phyloP scores from a whole-genome alignment of 2,329 filamentous ascomycete species.

The Stagonosporopsis rhizophila region DNA sequence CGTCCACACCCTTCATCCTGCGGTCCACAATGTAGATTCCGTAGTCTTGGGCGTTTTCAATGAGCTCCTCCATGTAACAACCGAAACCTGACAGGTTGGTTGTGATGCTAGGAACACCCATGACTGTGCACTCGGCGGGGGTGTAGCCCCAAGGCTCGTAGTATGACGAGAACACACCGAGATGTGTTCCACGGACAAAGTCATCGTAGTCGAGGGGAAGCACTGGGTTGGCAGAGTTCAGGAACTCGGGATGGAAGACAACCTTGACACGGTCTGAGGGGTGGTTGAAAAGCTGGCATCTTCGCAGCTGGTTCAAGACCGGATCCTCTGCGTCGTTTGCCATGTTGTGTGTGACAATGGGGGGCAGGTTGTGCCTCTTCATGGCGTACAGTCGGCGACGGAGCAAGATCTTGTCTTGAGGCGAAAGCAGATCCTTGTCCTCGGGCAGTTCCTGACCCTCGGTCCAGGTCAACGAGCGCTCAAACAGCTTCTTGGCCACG shows the following conservation, averaged over 20 bases:
- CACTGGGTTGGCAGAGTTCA: conserved; percentile 94
- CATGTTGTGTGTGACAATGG: conserved; percentile 99
- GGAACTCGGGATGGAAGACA: conserved; percentile 96
- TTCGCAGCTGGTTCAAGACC: conserved; percentile 92
- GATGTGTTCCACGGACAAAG: conserved; percentile 94
- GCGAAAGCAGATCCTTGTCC: conserved; percentile 93
- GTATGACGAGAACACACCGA: conserved; percentile 96
- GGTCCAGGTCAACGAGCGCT: conserved; percentile 93
- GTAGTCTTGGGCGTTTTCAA: conserved; percentile 97
- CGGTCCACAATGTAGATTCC: conserved; percentile 99
- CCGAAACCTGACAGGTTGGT: conserved; percentile 98
- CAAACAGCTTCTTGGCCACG: conserved; percentile 92
- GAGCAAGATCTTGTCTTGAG: conserved; percentile 89
- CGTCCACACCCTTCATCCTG: conserved; percentile 92
- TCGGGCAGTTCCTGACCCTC: conserved; percentile 93
- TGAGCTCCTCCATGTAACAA: conserved; percentile 99
- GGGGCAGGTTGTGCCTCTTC: conserved; percentile 89
- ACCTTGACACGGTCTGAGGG: conserved; percentile 95
- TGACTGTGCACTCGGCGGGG: conserved; percentile 96
- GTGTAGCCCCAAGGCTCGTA: conserved; percentile 99
- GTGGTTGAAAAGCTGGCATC: conserved; percentile 97
- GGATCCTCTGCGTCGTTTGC: conserved; percentile 91
- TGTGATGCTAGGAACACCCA: conserved; percentile 98
- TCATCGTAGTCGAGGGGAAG: conserved; percentile 97
- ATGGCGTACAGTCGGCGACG: conserved; percentile 93